Evolutionary conservation across 2,329 filamentous ascomycete genomes (phyloP), one percentile per base, ranked within the genome.

Genomic region (Neofusicoccum parvum): DNA sequence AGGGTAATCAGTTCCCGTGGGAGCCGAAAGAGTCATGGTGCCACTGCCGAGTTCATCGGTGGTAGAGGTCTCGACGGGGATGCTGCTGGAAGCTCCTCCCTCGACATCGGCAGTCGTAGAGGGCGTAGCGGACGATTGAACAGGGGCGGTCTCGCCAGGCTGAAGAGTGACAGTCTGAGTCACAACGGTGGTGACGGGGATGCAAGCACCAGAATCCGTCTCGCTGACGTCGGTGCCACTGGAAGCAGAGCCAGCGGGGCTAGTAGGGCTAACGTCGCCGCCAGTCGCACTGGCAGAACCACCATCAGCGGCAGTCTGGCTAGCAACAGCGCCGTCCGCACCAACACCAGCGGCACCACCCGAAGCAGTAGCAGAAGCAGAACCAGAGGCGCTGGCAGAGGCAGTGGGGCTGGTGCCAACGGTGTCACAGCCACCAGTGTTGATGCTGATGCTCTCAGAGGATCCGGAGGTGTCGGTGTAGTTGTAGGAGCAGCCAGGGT

Each of bases 401-500:
- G 7, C 48, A 15, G 59, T 62, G 5, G 59, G 45, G 46, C 32
- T 50, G 34, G 36, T 48, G 20, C 43, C 58, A 12, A 49, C 59
- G 5, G 20, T 12, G 17, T 46, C 48, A 20, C 46, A 62, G 17
- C 46, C 43, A n/a, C 39, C 59, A 1, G 9, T 51, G 20, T 23
- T 15, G 11, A 65, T 43, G 67, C 82, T 77, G 73, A 86, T 86
- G 71, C 80, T 82, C 68, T 83, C 68, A 65, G 72, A 84, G 64
- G 70, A 74, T 48, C 84, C 84, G 15, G 77, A 77, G 69, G 76
- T 75, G 74, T 86, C 84, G 58, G 75, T 75, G 73, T 81, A 86
- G 67, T 78, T 73, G 77, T 86, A 86, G 59, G 78, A 75, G 46
- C 74, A 79, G 32, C 80, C 83, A 7, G 83, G 83, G 67, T 81